Conservation (phyloP, 2,329 filamentous ascomycete species). For the Aspergillus sp. region DNA sequence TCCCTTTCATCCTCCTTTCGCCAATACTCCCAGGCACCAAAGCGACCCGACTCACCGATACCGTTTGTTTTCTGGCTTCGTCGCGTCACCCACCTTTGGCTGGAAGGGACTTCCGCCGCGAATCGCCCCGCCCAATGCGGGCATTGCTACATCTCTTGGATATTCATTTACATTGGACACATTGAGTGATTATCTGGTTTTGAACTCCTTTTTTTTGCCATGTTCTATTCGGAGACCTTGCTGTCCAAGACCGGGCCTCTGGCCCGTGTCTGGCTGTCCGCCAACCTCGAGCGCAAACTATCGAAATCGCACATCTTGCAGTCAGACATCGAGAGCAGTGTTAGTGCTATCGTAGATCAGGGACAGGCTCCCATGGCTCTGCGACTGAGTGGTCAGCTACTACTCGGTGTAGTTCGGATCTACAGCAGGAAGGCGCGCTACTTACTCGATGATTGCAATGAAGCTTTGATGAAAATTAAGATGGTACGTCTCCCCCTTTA, state of each 20-base stretch:
- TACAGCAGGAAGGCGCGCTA: constrained; percentile 98
- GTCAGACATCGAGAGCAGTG: constrained; percentile 91
- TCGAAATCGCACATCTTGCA: constrained; percentile 95
- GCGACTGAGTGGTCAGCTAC: constrained; percentile 86
- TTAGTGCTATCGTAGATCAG: constrained; percentile 90
- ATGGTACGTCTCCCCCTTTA: constrained; percentile 63
- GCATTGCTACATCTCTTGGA: constrained; percentile 24
- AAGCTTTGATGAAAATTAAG: constrained; percentile 96
- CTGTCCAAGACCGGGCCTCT: constrained; percentile 95
- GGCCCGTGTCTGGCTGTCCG: constrained; percentile 96
- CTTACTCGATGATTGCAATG: constrained; percentile 93
- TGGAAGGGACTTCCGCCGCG: constrained; percentile 22
- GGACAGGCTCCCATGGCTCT: constrained; percentile 93
- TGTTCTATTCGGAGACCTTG: constrained; percentile 98
- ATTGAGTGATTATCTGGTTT: constrained; percentile 14
- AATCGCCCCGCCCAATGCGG: constrained; percentile 35
- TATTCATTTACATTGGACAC: constrained; percentile 30
- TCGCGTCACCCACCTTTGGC: constrained; percentile 32
- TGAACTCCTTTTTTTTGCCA: constrained; percentile 40
- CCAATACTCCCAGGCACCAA: background rate
- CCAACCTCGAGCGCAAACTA: constrained; percentile 97
- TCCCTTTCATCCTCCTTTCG: background rate
- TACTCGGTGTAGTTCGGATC: constrained; percentile 94
- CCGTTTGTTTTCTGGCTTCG: constrained; percentile 31
- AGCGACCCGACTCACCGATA: constrained; percentile 13